Base-by-base conservation (phyloP, 768 basidiomycete species). In the Leccinum uliginosum region DNA sequence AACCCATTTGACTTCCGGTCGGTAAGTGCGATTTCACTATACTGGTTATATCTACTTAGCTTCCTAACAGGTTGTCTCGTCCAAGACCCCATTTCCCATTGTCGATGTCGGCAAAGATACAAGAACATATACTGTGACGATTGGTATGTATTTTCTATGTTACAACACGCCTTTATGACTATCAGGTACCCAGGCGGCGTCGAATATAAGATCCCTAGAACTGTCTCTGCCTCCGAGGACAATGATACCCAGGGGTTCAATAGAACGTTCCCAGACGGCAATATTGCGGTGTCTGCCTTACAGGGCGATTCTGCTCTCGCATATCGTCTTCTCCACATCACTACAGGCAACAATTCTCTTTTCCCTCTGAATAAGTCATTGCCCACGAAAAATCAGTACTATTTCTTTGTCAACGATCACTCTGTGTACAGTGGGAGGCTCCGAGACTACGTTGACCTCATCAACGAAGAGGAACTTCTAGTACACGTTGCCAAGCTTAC, bases 401-500 rank as follows among this genome's bases (percentile, higher is more conserved):
- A 29, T 9, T 58, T 58, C 54, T 58, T 58, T 12, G 19, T 21
- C 49, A 58, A 27, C 17, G 47, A 50, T 34, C 7, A 45, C 15
- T 49, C 50, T 34, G 26, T 34, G 14, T 58, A 56, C 17, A 56
- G 47, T 19, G 54, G 48, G 14, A 50, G 10, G 30, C 57, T 58
- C 19, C 29, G 40, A 3, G 49, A 56, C 14, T 58, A 45, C 35
- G 10, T 45, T 21, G 54, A 50, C 19, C 46, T 51, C 43, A 50
- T 58, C 32, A 56, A 56, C 24, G 57, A 58, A 38, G 40, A 55
- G 14, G 57, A 50, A 7, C 54, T 58, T 50, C 26, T 50, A 32
- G 50, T 9, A 29, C 23, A 58, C 21, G 49, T 58, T 9, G 50
- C 49, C 12, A 12, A 50, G 23, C 49, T 58, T 14, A 10, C 49